These are phyloP conservation scores for Aspergillus novofumigatus DNA, from an alignment of 2,329 filamentous ascomycete genomes.

Conservation along the genomic window DNA sequence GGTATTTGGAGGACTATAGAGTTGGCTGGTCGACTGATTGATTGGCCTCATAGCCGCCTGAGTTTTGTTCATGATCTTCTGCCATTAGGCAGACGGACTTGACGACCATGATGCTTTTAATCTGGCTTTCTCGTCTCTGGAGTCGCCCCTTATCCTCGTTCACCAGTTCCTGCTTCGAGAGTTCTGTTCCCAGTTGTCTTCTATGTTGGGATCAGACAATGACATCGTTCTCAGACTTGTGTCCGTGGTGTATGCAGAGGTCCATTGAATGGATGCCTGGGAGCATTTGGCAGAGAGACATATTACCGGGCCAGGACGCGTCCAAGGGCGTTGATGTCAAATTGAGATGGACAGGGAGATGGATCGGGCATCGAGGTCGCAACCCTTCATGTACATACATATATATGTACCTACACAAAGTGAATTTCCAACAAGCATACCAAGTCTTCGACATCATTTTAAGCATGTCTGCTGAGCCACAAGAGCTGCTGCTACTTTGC, in stretches of 20 bases:
- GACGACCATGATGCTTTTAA: not conserved
- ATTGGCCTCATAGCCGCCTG: slow-evolving; percentile 13
- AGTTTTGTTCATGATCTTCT: slow-evolving; percentile 10
- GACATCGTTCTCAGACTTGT: not conserved
- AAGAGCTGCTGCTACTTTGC: no score
- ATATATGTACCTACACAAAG: slow-evolving; percentile 14
- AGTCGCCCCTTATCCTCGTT: no score
- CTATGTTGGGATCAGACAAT: not conserved
- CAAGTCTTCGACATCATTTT: not conserved
- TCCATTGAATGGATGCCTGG: no score
- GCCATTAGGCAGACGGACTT: not conserved
- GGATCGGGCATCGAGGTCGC: slow-evolving; percentile 1
- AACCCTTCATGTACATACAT: slow-evolving; percentile 16
- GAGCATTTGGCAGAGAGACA: not conserved
- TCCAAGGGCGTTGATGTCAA: not conserved
- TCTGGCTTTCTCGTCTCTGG: not conserved
- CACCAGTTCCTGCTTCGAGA: not conserved
- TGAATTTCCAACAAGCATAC: slow-evolving; percentile 5
- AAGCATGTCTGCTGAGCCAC: no score
- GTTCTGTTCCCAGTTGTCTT: not conserved
- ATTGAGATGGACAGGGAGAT: not conserved
- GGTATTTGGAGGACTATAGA: slow-evolving; percentile 25
- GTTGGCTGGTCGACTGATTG: slow-evolving; percentile 15
- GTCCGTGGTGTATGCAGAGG: not conserved
- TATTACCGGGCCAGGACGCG: not conserved